Conservation (phyloP, 106 monocot genomes). For the Posidonia australis region DNA sequence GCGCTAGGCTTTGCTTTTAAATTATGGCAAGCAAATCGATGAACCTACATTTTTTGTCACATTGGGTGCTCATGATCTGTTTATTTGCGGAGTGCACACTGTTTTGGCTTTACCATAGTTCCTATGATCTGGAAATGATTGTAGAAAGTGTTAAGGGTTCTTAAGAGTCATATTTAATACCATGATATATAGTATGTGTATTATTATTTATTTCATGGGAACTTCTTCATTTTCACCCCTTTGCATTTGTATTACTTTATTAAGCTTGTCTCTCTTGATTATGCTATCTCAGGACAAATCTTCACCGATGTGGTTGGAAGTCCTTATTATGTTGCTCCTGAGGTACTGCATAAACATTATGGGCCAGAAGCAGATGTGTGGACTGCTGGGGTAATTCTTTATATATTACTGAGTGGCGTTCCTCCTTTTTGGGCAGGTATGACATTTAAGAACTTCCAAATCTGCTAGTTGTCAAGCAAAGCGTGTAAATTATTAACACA, state of each 20-base stretch:
- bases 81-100: too few relatives aligned
- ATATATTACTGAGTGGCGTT: conserved; percentile 21
- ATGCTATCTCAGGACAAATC: conserved; percentile 13
- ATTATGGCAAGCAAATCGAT: too few relatives aligned
- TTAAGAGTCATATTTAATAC: too few relatives aligned
- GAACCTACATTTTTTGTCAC: too few relatives aligned
- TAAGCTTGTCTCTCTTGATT: not conserved
- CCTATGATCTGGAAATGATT: too few relatives aligned
- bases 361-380: conserved; percentile 27
- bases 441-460: not conserved
- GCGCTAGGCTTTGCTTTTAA: too few relatives aligned
- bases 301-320: conserved; percentile 24
- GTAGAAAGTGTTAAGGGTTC: too few relatives aligned
- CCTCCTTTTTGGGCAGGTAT: conserved; percentile 32
- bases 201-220: not conserved
- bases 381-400: conserved; percentile 25
- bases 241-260: not conserved
- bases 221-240: not conserved
- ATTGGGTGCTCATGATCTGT: too few relatives aligned
- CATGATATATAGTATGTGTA: too few relatives aligned
- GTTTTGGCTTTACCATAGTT: too few relatives aligned
- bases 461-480: not conserved
- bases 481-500: not conserved
- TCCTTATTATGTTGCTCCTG: conserved; percentile 29
- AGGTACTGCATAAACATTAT: conserved; percentile 23